These are phyloP conservation scores for Furcasterigmium sp. DNA, from an alignment of 2,329 filamentous ascomycete genomes.

Conservation along the genomic window DNA sequence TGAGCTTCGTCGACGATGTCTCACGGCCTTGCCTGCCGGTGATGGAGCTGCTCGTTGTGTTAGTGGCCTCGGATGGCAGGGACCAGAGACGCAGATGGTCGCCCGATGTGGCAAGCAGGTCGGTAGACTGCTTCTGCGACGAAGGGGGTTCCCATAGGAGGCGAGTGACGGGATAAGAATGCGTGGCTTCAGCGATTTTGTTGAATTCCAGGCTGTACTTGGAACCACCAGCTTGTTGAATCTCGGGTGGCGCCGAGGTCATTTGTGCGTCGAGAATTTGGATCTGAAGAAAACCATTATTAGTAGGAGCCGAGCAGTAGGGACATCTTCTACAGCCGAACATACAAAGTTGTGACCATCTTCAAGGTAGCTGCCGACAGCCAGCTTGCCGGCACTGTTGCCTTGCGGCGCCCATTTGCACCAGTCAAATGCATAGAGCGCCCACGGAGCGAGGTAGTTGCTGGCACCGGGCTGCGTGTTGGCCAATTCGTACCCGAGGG, in stretches of 20 bases:
- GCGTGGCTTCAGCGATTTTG: slow-evolving; percentile 92
- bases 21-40: slow-evolving; percentile 54
- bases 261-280: slow-evolving; percentile 93
- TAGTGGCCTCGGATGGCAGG: slow-evolving; percentile 60
- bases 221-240: slow-evolving; percentile 63
- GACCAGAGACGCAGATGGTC: slow-evolving; percentile 95
- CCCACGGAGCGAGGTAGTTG: slow-evolving; percentile 92
- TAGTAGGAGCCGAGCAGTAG: slow-evolving; percentile 5
- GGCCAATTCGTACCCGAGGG: slow-evolving; percentile 59
- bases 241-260: slow-evolving; percentile 61
- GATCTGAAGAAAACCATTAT: slow-evolving; percentile 52
- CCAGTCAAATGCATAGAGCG: slow-evolving; percentile 96
- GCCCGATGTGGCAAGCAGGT: slow-evolving; percentile 89
- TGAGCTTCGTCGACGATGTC: slow-evolving; percentile 69
- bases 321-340: slow-evolving; percentile 6
- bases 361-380: slow-evolving; percentile 92
- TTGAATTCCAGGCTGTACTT: slow-evolving; percentile 82
- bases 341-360: slow-evolving; percentile 96
- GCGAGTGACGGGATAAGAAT: slow-evolving; percentile 94
- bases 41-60: slow-evolving; percentile 61
- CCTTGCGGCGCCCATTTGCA: slow-evolving; percentile 91
- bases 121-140: slow-evolving; percentile 89
- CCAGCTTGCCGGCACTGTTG: slow-evolving; percentile 83
- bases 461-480: slow-evolving; percentile 68
- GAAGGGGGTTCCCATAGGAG: slow-evolving; percentile 95